Conservation (phyloP, 2,329 filamentous ascomycete species). For the Aureobasidium subglaciale region DNA sequence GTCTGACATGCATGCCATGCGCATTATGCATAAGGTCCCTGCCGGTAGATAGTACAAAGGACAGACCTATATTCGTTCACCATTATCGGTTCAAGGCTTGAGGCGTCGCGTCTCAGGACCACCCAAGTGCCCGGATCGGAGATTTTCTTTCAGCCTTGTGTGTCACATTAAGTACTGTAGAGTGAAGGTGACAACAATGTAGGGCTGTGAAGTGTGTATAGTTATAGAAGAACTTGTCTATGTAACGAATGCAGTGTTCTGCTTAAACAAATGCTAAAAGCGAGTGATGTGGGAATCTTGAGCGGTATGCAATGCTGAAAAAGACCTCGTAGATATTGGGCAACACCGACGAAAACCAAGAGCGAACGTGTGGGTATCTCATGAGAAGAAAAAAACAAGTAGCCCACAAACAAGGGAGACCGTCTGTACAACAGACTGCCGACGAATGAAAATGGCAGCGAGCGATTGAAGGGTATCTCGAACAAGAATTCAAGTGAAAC, state of each 20-base stretch:
- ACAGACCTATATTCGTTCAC: background rate
- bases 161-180: background rate
- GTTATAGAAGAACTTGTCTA: background rate
- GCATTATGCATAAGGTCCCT: background rate
- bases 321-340: too few relatives aligned
- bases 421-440: background rate
- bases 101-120: background rate
- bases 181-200: background rate
- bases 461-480: conserved; percentile 9
- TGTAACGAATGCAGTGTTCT: background rate
- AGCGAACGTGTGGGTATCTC: background rate
- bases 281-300: background rate
- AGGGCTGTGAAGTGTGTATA: background rate
- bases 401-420: background rate
- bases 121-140: background rate
- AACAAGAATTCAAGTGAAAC: background rate
- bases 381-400: background rate
- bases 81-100: background rate
- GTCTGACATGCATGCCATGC: background rate
- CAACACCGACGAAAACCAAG: background rate
- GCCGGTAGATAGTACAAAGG: background rate
- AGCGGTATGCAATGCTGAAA: background rate
- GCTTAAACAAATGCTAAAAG: background rate
- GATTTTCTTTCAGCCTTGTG: conserved; percentile 2
- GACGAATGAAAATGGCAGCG: background rate